These are phyloP conservation scores for Millerozyma miso DNA, from an alignment of 805 yeast species.

Conservation along the genomic window DNA sequence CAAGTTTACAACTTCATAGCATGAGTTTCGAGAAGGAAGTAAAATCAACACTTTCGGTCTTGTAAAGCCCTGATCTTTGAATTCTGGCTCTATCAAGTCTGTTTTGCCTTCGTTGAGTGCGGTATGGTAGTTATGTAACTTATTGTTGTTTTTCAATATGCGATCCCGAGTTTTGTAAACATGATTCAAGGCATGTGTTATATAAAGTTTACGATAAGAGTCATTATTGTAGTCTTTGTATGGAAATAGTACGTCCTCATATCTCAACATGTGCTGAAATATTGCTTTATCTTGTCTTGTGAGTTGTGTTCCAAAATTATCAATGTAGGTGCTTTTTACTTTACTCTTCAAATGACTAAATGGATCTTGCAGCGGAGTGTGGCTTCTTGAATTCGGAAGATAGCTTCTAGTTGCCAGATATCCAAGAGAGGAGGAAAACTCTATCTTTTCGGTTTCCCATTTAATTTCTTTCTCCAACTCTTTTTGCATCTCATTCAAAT, in stretches of 20 bases:
- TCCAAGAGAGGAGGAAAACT: slow-evolving; percentile 14
- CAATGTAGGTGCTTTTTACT: neutral
- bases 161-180: slow-evolving; percentile 81
- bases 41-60: slow-evolving; percentile 83
- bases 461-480: slow-evolving; percentile 14
- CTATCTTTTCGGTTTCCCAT: slow-evolving; percentile 24
- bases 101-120: slow-evolving; percentile 32
- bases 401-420: slow-evolving; percentile 20
- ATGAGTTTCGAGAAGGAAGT: slow-evolving; percentile 78
- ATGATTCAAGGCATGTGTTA: slow-evolving; percentile 76
- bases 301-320: slow-evolving; percentile 9
- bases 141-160: slow-evolving; percentile 72
- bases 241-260: slow-evolving; percentile 68
- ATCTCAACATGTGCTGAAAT: slow-evolving; percentile 63
- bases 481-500: slow-evolving; percentile 23
- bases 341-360: neutral
- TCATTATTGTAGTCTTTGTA: slow-evolving; percentile 48
- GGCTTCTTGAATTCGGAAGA: neutral
- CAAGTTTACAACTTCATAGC: slow-evolving; percentile 62
- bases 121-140: slow-evolving; percentile 42
- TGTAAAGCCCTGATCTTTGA: slow-evolving; percentile 92
- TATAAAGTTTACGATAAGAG: slow-evolving; percentile 57
- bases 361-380: neutral
- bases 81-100: slow-evolving; percentile 47
- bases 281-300: slow-evolving; percentile 44